A percentile compares a stretch with the other conserved stretches of the same genome.
These are phyloP conservation scores for Pleomassaria siparia DNA, from an alignment of 2,329 filamentous ascomycete species.

Conservation along the genomic window DNA sequence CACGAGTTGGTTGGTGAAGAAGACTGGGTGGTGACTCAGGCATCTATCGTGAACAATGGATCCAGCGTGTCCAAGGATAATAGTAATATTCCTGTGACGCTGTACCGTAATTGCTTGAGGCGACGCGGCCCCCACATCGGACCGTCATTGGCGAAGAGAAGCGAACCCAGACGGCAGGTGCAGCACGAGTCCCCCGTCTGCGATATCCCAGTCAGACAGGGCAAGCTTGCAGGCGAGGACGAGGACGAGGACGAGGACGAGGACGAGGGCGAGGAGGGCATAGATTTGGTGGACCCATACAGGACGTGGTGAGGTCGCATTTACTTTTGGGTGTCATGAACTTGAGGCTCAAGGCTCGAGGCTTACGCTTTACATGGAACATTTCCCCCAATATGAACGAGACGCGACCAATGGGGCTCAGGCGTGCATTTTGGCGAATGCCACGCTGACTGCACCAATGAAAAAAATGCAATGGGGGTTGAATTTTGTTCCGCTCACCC, in stretches of 20 bases:
- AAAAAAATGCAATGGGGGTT: background rate
- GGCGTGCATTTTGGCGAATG: background rate
- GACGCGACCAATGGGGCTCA: background rate
- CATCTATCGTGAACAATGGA: conserved; percentile 28
- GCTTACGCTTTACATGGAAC: background rate
- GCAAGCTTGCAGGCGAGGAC: no score
- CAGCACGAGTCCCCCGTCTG: conserved; percentile 13
- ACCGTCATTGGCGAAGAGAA: conserved; percentile 13
- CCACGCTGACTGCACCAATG: background rate
- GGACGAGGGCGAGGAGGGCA: conserved; percentile 15
- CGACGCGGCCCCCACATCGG: conserved; percentile 12
- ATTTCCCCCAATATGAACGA: conserved; percentile 1
- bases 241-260: no score
- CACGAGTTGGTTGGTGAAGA: conserved; percentile 16
- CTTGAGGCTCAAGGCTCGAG: background rate
- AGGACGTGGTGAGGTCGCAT: conserved; percentile 12
- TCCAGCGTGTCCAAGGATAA: no score
- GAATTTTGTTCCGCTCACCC: conserved; percentile 9
- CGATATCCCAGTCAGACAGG: conserved; percentile 16
- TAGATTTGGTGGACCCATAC: conserved; percentile 22
- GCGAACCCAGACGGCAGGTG: conserved; percentile 5
- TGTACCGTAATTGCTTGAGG: conserved; percentile 21
- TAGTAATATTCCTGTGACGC: conserved; percentile 12
- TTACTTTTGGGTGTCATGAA: background rate
- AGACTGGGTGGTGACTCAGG: conserved; percentile 23